A percentile compares a stretch with the other conserved stretches of the same genome.
These are phyloP conservation scores for Vigna trinervia DNA, from an alignment of 306 rosid species.

Conservation along the genomic window DNA sequence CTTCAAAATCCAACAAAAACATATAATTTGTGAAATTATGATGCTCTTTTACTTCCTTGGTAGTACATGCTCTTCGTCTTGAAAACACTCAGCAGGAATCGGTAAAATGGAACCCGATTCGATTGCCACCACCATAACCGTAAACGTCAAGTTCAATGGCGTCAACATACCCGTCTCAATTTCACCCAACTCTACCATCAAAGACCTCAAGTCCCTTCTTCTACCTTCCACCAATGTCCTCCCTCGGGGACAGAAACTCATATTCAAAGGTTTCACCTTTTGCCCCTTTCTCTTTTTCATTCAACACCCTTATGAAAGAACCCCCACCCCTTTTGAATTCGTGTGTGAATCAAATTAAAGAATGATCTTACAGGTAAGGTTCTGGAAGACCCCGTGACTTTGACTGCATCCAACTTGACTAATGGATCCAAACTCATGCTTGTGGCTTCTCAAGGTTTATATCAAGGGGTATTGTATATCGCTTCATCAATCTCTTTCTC, in stretches of 20 bases:
- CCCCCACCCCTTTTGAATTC: neutral
- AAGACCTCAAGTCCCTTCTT: constrained; percentile 83
- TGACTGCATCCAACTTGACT: constrained; percentile 63
- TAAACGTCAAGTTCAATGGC: constrained; percentile 78
- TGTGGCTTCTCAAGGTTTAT: constrained; percentile 90
- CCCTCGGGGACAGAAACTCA: constrained; percentile 95
- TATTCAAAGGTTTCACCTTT: constrained; percentile 69
- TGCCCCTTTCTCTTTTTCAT: constrained; percentile 2
- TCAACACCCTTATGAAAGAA: neutral
- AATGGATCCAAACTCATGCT: constrained; percentile 90
- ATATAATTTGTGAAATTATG: neutral
- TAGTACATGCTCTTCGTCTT: neutral
- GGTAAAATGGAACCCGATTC: constrained; percentile 52
- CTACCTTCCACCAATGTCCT: constrained; percentile 82
- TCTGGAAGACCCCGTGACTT: constrained; percentile 74
- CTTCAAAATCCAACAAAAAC: neutral
- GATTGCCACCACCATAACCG: constrained; percentile 41
- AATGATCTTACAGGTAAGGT: constrained; percentile 68
- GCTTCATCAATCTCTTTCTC: neutral
- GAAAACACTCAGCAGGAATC: neutral
- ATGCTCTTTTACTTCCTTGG: neutral
- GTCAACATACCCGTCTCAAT: constrained; percentile 58
- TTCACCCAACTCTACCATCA: constrained; percentile 68
- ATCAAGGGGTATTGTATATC: constrained; percentile 79
- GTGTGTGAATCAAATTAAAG: constrained; percentile 20